Percentiles rank a stretch among this genome's conserved stretches.
These are phyloP conservation scores for Paracoccidioides brasiliensis DNA, from an alignment of 2,329 filamentous ascomycete species.

Conservation along the genomic window DNA sequence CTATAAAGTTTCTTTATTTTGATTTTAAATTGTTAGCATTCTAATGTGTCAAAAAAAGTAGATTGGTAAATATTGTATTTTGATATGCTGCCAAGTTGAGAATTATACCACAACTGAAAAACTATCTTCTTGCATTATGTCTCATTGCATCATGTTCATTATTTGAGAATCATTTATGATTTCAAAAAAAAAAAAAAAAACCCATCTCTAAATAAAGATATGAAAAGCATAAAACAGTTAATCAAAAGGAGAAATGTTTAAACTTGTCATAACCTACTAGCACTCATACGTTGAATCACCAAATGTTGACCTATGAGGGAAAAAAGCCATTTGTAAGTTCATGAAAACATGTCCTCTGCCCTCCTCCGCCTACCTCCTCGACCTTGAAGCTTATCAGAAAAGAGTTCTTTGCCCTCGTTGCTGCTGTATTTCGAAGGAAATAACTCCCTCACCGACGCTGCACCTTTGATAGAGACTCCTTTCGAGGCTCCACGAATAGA, in stretches of 20 bases:
- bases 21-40: no score
- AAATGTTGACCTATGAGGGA: not conserved
- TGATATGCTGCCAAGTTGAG: no score
- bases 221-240: not conserved
- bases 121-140: no score
- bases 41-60: no score
- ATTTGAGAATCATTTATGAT: not conserved
- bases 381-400: constrained; percentile 47
- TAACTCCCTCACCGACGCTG: constrained; percentile 51
- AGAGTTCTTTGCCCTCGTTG: constrained; percentile 58
- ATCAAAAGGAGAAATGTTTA: not conserved
- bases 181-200: not conserved
- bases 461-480: constrained; percentile 57
- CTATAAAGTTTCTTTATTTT: no score
- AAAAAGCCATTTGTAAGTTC: constrained; percentile 14
- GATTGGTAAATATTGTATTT: no score
- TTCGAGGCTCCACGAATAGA: constrained; percentile 30
- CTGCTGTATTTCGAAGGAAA: constrained; percentile 48
- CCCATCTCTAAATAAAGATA: not conserved
- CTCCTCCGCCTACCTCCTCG: constrained; percentile 48
- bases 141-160: not conserved
- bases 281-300: not conserved
- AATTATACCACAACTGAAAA: no score
- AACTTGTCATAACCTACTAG: not conserved
- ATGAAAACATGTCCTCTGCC: constrained; percentile 62